A percentile compares a stretch with the other conserved stretches of the same genome.
Evolutionary conservation across 805 yeast species (phyloP).

Genomic region (Kluyveromyces siamensis): DNA sequence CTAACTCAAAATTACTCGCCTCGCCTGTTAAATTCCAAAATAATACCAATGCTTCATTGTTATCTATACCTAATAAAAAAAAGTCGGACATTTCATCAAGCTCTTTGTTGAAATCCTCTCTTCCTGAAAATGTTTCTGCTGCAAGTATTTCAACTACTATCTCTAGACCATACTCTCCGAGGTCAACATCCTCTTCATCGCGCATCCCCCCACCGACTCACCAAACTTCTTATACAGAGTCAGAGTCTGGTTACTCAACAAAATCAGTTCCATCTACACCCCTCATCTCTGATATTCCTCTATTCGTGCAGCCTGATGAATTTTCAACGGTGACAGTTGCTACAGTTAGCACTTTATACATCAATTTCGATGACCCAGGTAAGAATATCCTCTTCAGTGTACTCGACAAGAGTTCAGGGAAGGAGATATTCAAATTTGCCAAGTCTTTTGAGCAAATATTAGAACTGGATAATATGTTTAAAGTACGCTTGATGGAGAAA

Average conservation of each 20-base stretch:
- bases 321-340: constrained; percentile 41
- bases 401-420: constrained; percentile 48
- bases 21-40: constrained; percentile 2
- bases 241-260: not conserved
- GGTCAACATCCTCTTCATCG: not conserved
- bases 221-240: not conserved
- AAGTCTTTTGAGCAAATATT: constrained; percentile 55
- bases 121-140: not conserved
- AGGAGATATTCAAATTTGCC: constrained; percentile 67
- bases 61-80: not conserved
- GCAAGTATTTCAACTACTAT: not conserved
- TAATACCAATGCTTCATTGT: not conserved
- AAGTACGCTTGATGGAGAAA: constrained; percentile 42
- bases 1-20: not conserved
- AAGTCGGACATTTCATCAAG: not conserved
- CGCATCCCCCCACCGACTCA: not conserved
- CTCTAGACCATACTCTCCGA: not conserved
- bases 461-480: constrained; percentile 50
- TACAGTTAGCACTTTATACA: constrained; percentile 40
- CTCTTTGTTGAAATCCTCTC: not conserved
- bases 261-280: not conserved
- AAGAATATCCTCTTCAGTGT: constrained; percentile 55
- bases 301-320: constrained; percentile 53
- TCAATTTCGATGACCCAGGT: constrained; percentile 39
- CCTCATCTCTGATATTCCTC: constrained; percentile 31